These are phyloP conservation scores for Rhytidiadelphus loreus DNA, from an alignment of 225 moss, liverwort and hornwort species.

Conservation along the genomic window DNA sequence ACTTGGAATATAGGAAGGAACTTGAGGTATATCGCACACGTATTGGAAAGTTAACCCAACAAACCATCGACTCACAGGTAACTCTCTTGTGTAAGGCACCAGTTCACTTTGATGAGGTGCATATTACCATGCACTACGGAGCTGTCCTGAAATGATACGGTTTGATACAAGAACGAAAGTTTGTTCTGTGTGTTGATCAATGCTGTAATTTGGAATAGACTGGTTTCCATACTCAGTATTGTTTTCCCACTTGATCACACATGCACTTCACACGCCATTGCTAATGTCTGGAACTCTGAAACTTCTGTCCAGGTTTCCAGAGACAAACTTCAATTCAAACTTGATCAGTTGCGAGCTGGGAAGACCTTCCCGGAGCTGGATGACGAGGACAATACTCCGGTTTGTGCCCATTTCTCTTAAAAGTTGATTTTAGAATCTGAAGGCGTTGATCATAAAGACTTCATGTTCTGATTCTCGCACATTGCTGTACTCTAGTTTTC, in stretches of 20 bases:
- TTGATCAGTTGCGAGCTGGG: conserved; percentile 78
- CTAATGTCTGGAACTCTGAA: not conserved
- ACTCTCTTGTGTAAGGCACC: not conserved
- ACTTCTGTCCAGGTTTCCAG: conserved; percentile 36
- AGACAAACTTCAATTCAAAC: conserved; percentile 63
- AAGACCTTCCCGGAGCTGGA: conserved; percentile 63
- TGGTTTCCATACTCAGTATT: not conserved
- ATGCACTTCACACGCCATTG: not conserved
- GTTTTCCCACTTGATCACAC: not conserved
- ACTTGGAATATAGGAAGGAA: conserved; percentile 66
- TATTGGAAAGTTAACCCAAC: conserved; percentile 33
- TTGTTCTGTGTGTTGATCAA: not conserved
- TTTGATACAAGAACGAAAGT: not conserved
- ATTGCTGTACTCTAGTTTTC: not conserved
- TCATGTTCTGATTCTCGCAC: not conserved
- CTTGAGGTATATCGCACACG: conserved; percentile 47
- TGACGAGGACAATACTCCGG: conserved; percentile 46
- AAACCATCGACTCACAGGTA: conserved; percentile 65
- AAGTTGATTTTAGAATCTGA: not conserved
- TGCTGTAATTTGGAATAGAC: not conserved
- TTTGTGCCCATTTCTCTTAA: conserved; percentile 6
- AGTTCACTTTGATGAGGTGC: not conserved
- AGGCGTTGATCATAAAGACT: not conserved
- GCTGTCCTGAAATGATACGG: not conserved
- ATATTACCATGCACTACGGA: not conserved